These are phyloP conservation scores for Hyaloscypha finlandica DNA, from an alignment of 495 filamentous ascomycete genomes.

Conservation along the genomic window DNA sequence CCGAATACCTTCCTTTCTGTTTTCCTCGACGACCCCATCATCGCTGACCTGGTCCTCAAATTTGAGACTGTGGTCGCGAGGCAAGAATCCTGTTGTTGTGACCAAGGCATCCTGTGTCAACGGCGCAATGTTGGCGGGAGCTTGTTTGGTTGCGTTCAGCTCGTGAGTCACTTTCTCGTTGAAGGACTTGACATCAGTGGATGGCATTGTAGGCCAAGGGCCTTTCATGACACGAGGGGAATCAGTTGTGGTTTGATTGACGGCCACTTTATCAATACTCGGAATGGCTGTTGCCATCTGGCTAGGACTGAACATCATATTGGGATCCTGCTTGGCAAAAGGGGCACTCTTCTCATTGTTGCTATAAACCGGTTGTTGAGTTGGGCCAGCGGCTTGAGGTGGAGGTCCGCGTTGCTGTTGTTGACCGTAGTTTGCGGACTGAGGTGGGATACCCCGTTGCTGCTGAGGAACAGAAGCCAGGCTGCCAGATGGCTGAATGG, in stretches of 20 bases:
- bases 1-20: conserved; percentile 20
- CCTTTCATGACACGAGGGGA: background rate
- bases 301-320: background rate
- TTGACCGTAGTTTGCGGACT: no score
- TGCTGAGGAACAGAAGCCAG: background rate
- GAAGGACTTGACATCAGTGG: background rate
- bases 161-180: background rate
- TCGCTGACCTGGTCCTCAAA: conserved; percentile 26
- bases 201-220: background rate
- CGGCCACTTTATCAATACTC: background rate
- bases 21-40: conserved; percentile 14
- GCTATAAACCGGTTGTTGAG: background rate
- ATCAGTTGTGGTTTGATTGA: background rate
- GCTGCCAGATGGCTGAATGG: background rate
- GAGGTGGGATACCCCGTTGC: no score
- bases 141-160: background rate
- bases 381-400: background rate
- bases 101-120: conserved; percentile 14
- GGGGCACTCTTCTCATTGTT: background rate
- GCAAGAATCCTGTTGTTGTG: background rate
- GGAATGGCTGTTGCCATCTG: background rate
- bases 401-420: background rate
- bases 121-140: background rate
- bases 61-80: background rate
- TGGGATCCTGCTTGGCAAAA: background rate